Percentiles rank a stretch among this genome's conserved stretches.
Conservation (phyloP, 2,329 filamentous ascomycete genomes). For the Phaeophleospora eucalypticola region DNA sequence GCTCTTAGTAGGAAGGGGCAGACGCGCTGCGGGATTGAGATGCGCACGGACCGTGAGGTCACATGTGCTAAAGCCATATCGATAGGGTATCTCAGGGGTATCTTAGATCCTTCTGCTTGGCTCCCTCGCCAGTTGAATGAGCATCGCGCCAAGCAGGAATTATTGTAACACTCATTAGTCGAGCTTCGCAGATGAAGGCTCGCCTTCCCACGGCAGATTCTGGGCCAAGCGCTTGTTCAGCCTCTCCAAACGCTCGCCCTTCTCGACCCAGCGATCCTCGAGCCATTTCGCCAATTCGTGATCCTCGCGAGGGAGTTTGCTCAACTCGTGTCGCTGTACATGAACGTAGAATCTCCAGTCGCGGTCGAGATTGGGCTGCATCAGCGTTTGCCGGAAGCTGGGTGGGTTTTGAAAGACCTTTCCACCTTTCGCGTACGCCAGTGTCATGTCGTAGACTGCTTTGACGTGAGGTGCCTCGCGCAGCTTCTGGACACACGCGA, state of each 20-base stretch:
- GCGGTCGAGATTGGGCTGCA: slow-evolving; percentile 21
- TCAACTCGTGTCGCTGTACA: slow-evolving; percentile 30
- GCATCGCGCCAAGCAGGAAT: too few relatives aligned
- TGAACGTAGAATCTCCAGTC: slow-evolving; percentile 33
- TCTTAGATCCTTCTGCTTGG: too few relatives aligned
- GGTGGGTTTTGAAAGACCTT: slow-evolving; percentile 32
- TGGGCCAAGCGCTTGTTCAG: slow-evolving; percentile 17
- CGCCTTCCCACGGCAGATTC: slow-evolving; percentile 13
- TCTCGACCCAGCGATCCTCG: slow-evolving; percentile 35
- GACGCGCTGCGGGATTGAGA: too few relatives aligned
- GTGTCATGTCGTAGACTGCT: slow-evolving; percentile 38
- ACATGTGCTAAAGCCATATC: too few relatives aligned
- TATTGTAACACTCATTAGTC: too few relatives aligned
- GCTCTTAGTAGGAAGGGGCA: too few relatives aligned
- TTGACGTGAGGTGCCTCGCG: slow-evolving; percentile 32
- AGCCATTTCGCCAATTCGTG: slow-evolving; percentile 34
- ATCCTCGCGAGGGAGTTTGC: slow-evolving; percentile 27
- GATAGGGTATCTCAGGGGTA: too few relatives aligned
- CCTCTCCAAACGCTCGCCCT: slow-evolving; percentile 33
- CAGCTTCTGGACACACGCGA: slow-evolving; percentile 56
- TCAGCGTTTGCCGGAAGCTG: slow-evolving; percentile 31
- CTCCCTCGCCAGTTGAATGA: too few relatives aligned
- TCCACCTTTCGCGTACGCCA: slow-evolving; percentile 33
- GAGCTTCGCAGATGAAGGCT: background rate
- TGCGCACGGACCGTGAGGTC: too few relatives aligned